Percentiles rank a stretch among this genome's conserved stretches.
These are phyloP conservation scores for Ottelia alismoides DNA, from an alignment of 106 monocot species.

Conservation along the genomic window DNA sequence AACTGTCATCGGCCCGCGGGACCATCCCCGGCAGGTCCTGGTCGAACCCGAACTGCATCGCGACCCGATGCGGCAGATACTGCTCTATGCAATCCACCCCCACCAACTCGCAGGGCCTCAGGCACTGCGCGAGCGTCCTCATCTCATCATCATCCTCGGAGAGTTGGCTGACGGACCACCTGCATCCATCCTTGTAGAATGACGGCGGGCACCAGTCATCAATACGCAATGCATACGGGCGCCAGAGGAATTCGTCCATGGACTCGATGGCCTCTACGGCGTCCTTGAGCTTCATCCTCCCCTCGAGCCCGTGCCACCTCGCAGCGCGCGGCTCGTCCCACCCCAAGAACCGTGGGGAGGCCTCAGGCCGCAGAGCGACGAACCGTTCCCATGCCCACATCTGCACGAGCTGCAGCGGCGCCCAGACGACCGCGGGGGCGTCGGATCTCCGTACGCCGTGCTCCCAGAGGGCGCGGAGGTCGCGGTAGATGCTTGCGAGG, in stretches of 20 bases:
- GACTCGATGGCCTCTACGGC: constrained; percentile 21
- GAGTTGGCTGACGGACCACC: constrained; percentile 11
- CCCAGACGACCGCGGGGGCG: constrained; percentile 20
- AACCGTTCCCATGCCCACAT: constrained; percentile 83
- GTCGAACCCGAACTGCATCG: constrained; percentile 81
- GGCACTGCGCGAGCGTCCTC: constrained; percentile 19
- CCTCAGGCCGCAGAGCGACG: constrained; percentile 26
- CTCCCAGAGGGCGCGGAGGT: constrained; percentile 11
- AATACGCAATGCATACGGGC: constrained; percentile 26
- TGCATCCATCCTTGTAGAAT: constrained; percentile 22
- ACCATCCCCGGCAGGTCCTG: constrained; percentile 47
- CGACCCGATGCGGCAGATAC: constrained; percentile 47
- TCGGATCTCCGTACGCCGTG: background rate
- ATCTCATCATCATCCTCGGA: constrained; percentile 22
- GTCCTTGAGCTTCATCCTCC: constrained; percentile 14
- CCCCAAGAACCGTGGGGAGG: constrained; percentile 8
- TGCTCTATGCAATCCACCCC: constrained; percentile 51
- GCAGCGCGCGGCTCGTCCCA: constrained; percentile 30
- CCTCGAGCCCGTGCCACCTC: constrained; percentile 46
- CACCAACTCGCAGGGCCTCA: constrained; percentile 35
- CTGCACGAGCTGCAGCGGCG: constrained; percentile 47
- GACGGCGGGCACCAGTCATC: constrained; percentile 19
- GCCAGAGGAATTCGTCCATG: constrained; percentile 35
- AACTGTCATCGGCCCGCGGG: constrained; percentile 12
- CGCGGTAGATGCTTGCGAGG: constrained; percentile 40